These are phyloP conservation scores for Parathielavia hyrcaniae DNA, from an alignment of 495 filamentous ascomycete genomes.

Conservation along the genomic window DNA sequence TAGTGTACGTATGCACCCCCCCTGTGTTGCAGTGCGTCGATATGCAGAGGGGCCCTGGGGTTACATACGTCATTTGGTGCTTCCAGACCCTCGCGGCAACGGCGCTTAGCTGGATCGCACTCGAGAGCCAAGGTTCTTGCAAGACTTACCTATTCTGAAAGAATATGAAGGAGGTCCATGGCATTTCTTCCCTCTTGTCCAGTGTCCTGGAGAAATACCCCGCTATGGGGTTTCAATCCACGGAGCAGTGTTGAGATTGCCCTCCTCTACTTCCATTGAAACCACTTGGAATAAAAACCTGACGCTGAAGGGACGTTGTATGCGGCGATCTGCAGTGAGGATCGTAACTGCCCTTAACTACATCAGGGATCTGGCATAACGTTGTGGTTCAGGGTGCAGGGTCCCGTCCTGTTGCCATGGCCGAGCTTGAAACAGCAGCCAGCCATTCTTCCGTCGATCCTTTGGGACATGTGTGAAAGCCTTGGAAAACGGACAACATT, in stretches of 20 bases:
- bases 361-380: background rate
- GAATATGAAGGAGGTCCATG: background rate
- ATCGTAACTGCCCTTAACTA: background rate
- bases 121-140: background rate
- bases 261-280: background rate
- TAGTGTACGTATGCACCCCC: too few species aligned
- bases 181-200: background rate
- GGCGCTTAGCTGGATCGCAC: background rate
- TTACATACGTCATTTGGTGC: constrained; percentile 20
- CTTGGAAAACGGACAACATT: background rate
- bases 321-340: constrained; percentile 16
- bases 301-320: background rate
- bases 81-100: background rate
- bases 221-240: background rate
- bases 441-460: too few species aligned
- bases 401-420: too few species aligned
- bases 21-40: background rate
- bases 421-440: too few species aligned
- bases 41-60: background rate
- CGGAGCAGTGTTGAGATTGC: background rate
- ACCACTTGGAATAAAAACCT: background rate
- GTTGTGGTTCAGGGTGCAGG: background rate
- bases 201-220: background rate
- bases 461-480: background rate
- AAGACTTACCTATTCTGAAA: too few species aligned